Evolutionary conservation across 208 protist genomes (phyloP).

Genomic region (Giardia duodenalis): DNA sequence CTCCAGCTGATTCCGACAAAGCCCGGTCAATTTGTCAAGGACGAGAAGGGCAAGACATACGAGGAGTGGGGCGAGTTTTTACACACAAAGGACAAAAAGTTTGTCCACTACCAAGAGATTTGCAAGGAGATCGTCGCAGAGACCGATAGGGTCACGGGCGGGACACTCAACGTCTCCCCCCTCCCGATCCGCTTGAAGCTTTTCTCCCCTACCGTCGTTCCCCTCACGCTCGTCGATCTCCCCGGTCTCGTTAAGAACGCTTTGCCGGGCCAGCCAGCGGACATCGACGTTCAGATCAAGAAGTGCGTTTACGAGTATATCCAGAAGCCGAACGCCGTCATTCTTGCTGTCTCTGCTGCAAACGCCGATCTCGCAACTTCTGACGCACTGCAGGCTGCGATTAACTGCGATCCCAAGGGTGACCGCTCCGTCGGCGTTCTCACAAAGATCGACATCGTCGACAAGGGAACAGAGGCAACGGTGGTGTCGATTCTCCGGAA

Average conservation of each 20-base stretch:
- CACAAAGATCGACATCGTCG: conserved; percentile 96
- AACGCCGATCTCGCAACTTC: conserved; percentile 96
- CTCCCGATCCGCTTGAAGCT: conserved; percentile 85
- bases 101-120: conserved; percentile 79
- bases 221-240: conserved; percentile 95
- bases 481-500: background rate
- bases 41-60: background rate
- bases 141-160: conserved; percentile 79
- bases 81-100: conserved; percentile 65
- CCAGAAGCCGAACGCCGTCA: conserved; percentile 66
- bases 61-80: conserved; percentile 63
- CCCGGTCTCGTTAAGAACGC: conserved; percentile 94
- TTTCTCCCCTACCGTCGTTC: conserved; percentile 69
- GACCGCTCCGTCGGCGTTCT: conserved; percentile 88
- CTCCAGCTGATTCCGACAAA: conserved; percentile 71
- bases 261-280: conserved; percentile 84
- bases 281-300: conserved; percentile 86
- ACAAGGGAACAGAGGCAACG: conserved; percentile 57
- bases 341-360: conserved; percentile 65
- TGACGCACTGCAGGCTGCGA: conserved; percentile 83
- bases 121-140: conserved; percentile 75
- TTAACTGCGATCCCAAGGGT: conserved; percentile 81
- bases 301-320: conserved; percentile 87
- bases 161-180: conserved; percentile 73
- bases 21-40: background rate